Conservation (phyloP, 768 basidiomycete genomes). For the Boletus reticuloceps region DNA sequence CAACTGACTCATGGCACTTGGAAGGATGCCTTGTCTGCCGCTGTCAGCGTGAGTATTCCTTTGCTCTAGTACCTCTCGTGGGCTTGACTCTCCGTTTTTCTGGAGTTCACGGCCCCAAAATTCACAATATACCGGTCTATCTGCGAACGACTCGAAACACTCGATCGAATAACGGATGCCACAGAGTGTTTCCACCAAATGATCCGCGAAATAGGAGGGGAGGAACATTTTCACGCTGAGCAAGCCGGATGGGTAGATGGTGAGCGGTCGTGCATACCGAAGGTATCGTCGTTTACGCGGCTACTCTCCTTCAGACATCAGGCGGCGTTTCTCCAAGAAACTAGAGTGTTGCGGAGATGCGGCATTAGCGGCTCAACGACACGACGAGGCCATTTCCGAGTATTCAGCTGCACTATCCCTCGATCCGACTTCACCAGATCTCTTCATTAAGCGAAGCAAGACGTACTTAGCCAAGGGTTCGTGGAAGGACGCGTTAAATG, state of each 20-base stretch:
- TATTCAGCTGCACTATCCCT: conserved; percentile 7
- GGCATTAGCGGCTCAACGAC: background rate
- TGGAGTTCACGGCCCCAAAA: background rate
- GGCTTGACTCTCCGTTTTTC: background rate
- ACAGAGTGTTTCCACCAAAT: background rate
- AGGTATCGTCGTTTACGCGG: background rate
- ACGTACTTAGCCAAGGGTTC: background rate
- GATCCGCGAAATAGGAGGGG: background rate
- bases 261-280: background rate
- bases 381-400: conserved; percentile 1
- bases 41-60: background rate
- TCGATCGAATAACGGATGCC: background rate
- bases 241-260: background rate
- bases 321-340: background rate
- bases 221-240: background rate
- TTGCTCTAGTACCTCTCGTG: background rate
- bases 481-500: conserved; percentile 4
- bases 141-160: conserved; percentile 1
- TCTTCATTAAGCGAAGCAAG: conserved; percentile 9
- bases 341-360: background rate
- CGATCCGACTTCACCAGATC: background rate
- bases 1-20: background rate
- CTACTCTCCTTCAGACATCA: background rate
- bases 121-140: background rate
- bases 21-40: background rate